These are phyloP conservation scores for Xylaria castorea DNA, from an alignment of 495 filamentous ascomycete genomes.

Conservation along the genomic window DNA sequence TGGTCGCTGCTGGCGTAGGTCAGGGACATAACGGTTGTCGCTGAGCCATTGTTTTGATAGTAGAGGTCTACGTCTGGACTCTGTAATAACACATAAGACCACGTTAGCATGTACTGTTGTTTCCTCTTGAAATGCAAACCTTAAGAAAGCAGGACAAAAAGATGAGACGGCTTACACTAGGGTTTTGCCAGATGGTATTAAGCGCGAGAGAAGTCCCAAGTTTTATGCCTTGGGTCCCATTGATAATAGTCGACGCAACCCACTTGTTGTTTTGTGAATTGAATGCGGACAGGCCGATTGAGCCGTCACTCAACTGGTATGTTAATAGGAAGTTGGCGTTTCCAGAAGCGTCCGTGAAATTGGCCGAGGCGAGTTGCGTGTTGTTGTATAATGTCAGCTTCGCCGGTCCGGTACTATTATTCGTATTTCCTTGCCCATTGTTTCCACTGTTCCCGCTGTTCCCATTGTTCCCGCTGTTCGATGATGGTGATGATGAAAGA, in stretches of 20 bases:
- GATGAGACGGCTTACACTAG: conserved; percentile 27
- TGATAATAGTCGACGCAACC: conserved; percentile 36
- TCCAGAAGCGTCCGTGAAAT: conserved; percentile 38
- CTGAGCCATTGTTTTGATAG: conserved; percentile 36
- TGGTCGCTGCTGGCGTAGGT: conserved; percentile 29
- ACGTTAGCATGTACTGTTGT: conserved; percentile 25
- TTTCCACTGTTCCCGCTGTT: conserved; percentile 7
- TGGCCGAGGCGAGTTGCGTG: conserved; percentile 37
- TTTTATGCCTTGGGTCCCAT: conserved; percentile 36
- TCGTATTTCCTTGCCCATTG: neutral
- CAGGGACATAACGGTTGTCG: conserved; percentile 34
- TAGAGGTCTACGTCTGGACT: conserved; percentile 40
- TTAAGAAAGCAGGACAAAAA: neutral
- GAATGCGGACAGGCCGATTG: conserved; percentile 37
- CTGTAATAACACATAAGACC: conserved; percentile 19
- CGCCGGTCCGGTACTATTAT: neutral
- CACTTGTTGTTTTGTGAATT: conserved; percentile 36
- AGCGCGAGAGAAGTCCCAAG: conserved; percentile 36
- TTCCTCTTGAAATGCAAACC: neutral
- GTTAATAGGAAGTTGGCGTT: conserved; percentile 36
- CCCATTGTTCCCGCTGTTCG: neutral
- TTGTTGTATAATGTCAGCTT: conserved; percentile 25
- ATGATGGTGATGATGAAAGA: conserved; percentile 11
- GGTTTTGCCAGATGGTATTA: conserved; percentile 29
- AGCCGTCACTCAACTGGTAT: conserved; percentile 40